Base-by-base conservation (phyloP, 805 yeast species). In the Candida yuanshanica region DNA sequence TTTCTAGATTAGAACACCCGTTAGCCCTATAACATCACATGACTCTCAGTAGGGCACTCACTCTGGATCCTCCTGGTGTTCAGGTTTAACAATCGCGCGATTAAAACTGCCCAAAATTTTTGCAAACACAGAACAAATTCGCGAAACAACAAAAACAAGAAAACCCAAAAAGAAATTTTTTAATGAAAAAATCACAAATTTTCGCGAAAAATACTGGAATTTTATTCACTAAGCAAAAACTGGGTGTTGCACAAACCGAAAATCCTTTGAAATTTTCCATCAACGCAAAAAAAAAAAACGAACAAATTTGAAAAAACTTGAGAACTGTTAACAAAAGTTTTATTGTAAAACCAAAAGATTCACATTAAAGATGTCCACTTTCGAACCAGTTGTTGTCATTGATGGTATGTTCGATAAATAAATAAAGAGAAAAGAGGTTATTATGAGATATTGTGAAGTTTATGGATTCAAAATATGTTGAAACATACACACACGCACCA, bases 301-400 rank as follows among this genome's bases (percentile, higher is more conserved):
- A 29, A 34, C 18, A 34, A 34, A 20, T 22, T 34, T 22, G 36
- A 34, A 34, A 34, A 21, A 34, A 16, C 24, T 31, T 31, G 34
- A 31, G 18, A 12, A 34, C 18, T 21, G 12, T 12, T 34, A 12
- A 5, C 13, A 33, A 33, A 20, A 21, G 23, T 31, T 20, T 21
- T 16, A 20, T 33, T 20, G 37, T 21, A 31, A 31, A 31, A 36
- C 25, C 29, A 17, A 31, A 41, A 35, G 43, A 44, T 39, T n/a
- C n/a, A n/a, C n/a, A n/a, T n/a, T 31, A 57, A 63, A 56, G 55
- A 68, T 65, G 70, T 62, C 66, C 47, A 78, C 87, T 70, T 88
- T 82, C 72, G 95, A 89, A 80, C 91, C 95, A 76, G 95, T 85
- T 77, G 87, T 87, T 79, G 96, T 90, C 75, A 83, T 89, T 81